Conservation (phyloP, 345 rosid species). For the Linum trigynum region DNA sequence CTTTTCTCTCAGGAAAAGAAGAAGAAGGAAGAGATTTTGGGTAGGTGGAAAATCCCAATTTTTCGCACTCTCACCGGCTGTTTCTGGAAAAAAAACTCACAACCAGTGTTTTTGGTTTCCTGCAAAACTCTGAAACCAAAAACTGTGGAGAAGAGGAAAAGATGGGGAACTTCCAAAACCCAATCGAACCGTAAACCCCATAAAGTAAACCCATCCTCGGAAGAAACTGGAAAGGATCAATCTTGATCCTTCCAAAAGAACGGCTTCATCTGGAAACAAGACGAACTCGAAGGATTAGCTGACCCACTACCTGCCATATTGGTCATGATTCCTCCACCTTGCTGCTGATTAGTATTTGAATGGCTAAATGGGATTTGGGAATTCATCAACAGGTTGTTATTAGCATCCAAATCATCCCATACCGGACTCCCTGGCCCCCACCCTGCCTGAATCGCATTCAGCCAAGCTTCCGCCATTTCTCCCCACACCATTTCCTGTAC, state of each 20-base stretch:
- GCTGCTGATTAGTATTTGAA: slow-evolving; percentile 32
- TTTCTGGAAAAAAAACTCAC: slow-evolving; percentile 28
- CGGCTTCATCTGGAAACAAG: slow-evolving; percentile 41
- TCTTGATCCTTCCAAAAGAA: slow-evolving; percentile 59
- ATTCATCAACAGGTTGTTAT: slow-evolving; percentile 34
- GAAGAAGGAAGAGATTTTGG: not conserved
- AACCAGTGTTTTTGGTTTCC: slow-evolving; percentile 28
- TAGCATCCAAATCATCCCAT: slow-evolving; percentile 78
- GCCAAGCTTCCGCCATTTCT: slow-evolving; percentile 76
- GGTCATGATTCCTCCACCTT: slow-evolving; percentile 2
- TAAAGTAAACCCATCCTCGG: not conserved
- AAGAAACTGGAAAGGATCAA: not conserved
- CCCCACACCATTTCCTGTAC: slow-evolving; percentile 52
- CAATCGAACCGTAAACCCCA: not conserved
- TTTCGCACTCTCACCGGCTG: slow-evolving; percentile 21
- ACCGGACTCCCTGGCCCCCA: slow-evolving; percentile 92
- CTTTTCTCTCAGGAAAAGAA: slow-evolving; percentile 13
- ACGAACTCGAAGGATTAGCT: slow-evolving; percentile 21
- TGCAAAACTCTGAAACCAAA: slow-evolving; percentile 26
- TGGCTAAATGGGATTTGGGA: slow-evolving; percentile 39
- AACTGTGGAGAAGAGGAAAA: not conserved
- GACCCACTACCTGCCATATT: slow-evolving; percentile 10
- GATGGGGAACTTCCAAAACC: slow-evolving; percentile 1
- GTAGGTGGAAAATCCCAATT: not conserved
- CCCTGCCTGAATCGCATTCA: slow-evolving; percentile 64